A percentile compares a stretch with the other conserved stretches of the same genome.
Evolutionary conservation across 345 rosid species (phyloP).

Genomic region (Firmiana major): DNA sequence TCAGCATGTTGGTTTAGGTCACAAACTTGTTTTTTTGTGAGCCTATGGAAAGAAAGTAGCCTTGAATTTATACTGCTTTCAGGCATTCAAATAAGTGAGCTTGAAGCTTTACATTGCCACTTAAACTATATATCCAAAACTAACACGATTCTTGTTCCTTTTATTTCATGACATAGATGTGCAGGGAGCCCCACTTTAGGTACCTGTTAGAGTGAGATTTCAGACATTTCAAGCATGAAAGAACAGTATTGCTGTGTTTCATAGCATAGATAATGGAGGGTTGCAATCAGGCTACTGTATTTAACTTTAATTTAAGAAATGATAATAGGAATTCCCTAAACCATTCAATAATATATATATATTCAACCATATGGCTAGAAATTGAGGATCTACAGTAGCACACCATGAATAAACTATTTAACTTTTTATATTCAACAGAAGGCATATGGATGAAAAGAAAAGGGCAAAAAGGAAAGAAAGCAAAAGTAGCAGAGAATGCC

Average conservation of each 20-base stretch:
- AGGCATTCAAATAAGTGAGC: neutral
- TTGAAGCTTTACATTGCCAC: neutral
- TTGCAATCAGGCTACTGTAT: neutral
- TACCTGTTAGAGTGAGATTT: neutral
- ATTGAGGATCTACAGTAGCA: neutral
- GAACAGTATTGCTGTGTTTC: neutral
- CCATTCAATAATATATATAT: neutral
- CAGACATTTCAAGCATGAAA: neutral
- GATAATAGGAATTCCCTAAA: neutral
- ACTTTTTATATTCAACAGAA: neutral
- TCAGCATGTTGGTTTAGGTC: neutral
- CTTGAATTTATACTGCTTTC: neutral
- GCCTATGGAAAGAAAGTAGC: neutral
- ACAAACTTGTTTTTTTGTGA: neutral
- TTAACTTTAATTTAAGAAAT: neutral
- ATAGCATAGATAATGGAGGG: neutral
- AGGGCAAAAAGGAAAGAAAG: conserved; percentile 21
- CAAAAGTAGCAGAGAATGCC: conserved; percentile 19
- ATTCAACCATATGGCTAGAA: conserved; percentile 4
- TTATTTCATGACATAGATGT: neutral
- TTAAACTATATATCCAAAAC: neutral
- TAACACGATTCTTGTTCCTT: neutral
- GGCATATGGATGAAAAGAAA: conserved; percentile 18
- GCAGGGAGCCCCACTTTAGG: neutral
- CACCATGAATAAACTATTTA: neutral